Base-by-base conservation (phyloP, 2,329 filamentous ascomycete genomes). In the Fusarium armeniacum region DNA sequence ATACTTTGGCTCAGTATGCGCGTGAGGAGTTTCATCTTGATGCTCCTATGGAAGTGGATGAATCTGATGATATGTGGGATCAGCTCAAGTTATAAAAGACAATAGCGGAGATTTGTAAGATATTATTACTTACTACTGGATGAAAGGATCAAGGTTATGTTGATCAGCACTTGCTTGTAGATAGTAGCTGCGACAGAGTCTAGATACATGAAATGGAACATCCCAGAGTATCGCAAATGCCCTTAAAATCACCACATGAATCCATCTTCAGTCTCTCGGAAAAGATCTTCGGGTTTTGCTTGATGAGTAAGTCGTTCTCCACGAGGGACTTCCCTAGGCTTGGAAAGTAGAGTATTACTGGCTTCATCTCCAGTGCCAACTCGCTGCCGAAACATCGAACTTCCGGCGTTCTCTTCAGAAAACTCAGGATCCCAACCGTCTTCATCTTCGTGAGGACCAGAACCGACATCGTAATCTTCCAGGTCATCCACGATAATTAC, bases 231-330 rank as follows among this genome's bases (percentile, higher is more conserved):
- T 49, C 38, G 28, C 28, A 41, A 47, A 53, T 32, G 3, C 11
- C 12, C 16, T 22, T 8, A 15, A 5, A 32, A 55, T 57, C 12
- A 56, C 63, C 65, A 72, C 12, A n/a, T 47, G 41, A 71, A 69
- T 13, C 65, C 62, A 24, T 72, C 51, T 33, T 59, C 55, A 18
- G 59, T 66, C 45, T 73, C 65, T 10, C 52, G 20, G 5, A 70
- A 44, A 6, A 58, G 50, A 13, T 41, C 30, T 7, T 40, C 35
- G 6, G 24, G 13, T 3, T 4, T 20, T n/a, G n/a, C 38, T 1
- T 22, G 20, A 22, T 35, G 28, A 38, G 6, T 3, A 11, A 12
- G 5, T 4, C 32, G 45, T 6, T 22, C 38, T 12, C 11, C 13
- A 2, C 2, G 6, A 22, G 24, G n/a, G 5, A 13, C 3, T 20